phyloP scores from a whole-genome alignment of 2,329 filamentous ascomycete genomes.

The Herpotrichia juniperi region DNA sequence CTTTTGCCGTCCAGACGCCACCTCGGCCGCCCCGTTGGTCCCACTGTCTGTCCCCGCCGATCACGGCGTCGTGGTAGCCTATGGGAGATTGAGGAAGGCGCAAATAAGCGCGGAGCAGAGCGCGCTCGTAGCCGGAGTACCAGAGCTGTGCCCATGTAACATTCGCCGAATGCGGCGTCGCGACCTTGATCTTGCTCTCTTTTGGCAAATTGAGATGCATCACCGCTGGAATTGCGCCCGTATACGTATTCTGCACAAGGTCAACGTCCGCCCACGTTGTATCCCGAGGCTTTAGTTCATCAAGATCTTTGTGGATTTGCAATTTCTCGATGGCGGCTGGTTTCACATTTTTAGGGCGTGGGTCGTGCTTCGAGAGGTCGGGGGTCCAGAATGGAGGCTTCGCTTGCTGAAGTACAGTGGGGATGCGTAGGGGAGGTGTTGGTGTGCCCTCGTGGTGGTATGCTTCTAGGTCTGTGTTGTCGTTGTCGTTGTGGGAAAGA shows the following conservation, averaged over 20 bases:
- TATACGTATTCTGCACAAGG: constrained; percentile 56
- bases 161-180: constrained; percentile 14
- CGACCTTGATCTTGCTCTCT: neutral
- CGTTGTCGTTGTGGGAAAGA: constrained; percentile 34
- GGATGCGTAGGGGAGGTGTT: constrained; percentile 45
- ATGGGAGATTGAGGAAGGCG: constrained; percentile 51
- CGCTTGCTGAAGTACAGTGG: constrained; percentile 38
- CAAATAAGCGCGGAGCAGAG: constrained; percentile 57
- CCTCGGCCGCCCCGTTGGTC: constrained; percentile 59
- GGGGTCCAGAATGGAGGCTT: constrained; percentile 40
- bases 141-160: constrained; percentile 55
- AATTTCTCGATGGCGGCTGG: constrained; percentile 38
- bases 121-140: constrained; percentile 56
- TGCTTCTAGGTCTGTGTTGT: constrained; percentile 42
- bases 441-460: constrained; percentile 38
- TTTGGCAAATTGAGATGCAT: constrained; percentile 42
- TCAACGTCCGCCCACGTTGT: constrained; percentile 51
- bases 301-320: constrained; percentile 39
- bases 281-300: constrained; percentile 50
- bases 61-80: constrained; percentile 51
- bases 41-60: constrained; percentile 56
- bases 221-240: constrained; percentile 53
- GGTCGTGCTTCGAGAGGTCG: constrained; percentile 28
- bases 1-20: constrained; percentile 60
- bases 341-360: constrained; percentile 30